phyloP scores from a whole-genome alignment of 352 stramenopile species.

The Phytophthora sojae region DNA sequence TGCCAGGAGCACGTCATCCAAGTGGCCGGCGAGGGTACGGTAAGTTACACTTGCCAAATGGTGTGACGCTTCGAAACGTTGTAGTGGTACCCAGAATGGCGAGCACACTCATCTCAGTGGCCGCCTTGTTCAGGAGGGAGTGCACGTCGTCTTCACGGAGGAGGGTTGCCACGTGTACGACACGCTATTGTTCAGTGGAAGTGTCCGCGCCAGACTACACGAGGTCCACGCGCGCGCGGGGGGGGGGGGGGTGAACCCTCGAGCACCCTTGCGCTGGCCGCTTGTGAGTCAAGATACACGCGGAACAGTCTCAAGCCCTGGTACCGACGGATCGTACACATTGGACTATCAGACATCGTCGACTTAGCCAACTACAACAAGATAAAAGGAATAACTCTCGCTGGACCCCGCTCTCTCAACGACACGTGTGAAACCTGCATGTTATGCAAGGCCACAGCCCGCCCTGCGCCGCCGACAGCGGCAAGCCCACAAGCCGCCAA shows the following conservation, averaged over 20 bases:
- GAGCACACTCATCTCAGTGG: constrained; percentile 1
- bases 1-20: neutral
- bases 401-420: no score
- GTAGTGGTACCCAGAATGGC: neutral
- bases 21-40: neutral
- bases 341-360: no score
- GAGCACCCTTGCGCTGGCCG: no score
- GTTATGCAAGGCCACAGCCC: no score
- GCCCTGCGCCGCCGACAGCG: no score
- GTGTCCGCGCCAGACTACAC: neutral
- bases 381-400: no score
- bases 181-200: neutral
- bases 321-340: neutral
- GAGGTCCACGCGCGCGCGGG: no score
- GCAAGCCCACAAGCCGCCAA: no score
- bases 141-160: neutral
- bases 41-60: no score
- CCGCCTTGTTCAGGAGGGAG: neutral
- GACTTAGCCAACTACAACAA: no score
- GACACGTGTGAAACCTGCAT: no score
- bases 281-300: neutral
- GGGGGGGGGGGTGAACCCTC: no score
- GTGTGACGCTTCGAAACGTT: neutral
- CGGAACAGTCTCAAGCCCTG: constrained; percentile 7
- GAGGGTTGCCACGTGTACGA: neutral